Evolutionary conservation across 352 stramenopile species (phyloP), one percentile per base, ranked within the genome.

Genomic region (Aphanomyces stellatus): DNA sequence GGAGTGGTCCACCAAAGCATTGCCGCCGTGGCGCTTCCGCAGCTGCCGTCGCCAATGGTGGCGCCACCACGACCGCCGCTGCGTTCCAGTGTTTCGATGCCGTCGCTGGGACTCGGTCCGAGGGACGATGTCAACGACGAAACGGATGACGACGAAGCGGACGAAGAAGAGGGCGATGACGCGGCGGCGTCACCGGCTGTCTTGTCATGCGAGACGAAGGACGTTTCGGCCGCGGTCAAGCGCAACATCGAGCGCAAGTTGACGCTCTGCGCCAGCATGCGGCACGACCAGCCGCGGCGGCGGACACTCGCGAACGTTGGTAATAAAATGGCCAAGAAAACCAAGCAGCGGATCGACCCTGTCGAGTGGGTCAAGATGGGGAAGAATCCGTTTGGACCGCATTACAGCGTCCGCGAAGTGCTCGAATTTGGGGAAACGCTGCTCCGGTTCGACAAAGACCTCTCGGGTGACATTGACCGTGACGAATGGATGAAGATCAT

Each of bases 231-330:
- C n/a, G 62, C 55, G 61, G 72, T 35, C 62, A 25, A 57, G n/a
- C 19, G 34, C n/a, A 88, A 87, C 51, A 85, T 88, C 51, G 70
- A 76, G 30, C 78, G 80, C 25, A 88, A 87, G 48, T 72, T 88
- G 41, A 78, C 77, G 51, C 28, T 88, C 7, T 87, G 79, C 67
- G 75, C 83, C 51, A 74, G 72, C 15, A 75, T 83, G 53, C 63
- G n/a, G 1, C 11, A 37, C 33, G 43, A 71, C 19, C 35, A 42
- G 17, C 24, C 19, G n/a, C 6, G 17, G 8, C 33, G 49, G 68
- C 8, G 49, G 46, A 64, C 41, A 61, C 25, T 27, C 24, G 4
- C 69, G 42, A 35, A 33, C 31, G 31, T 42, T 46, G 46, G 22
- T 11, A n/a, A n/a, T n/a, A 57, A 33, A 13, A 34, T 57, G 49